Percentiles rank a stretch among this genome's conserved stretches.
phyloP scores from a whole-genome alignment of 2,329 filamentous ascomycete species.

The Immersiporthe knoxdaviesiana region DNA sequence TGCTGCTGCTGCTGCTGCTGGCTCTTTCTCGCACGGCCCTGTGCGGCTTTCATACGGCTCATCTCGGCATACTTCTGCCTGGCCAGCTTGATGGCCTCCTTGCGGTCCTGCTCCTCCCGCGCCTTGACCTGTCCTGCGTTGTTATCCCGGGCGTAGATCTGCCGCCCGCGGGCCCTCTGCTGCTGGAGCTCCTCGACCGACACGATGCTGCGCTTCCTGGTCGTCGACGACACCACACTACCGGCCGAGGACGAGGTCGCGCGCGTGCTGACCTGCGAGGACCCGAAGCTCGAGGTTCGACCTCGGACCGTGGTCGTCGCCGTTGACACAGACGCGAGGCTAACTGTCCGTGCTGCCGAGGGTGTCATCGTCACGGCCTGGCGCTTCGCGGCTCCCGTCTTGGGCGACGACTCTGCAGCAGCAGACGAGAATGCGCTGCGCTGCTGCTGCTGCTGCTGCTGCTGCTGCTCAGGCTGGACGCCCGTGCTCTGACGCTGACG shows the following conservation, averaged over 20 bases:
- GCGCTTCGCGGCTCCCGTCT: conserved; percentile 28
- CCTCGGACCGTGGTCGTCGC: conserved; percentile 32
- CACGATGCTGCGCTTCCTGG: conserved; percentile 50
- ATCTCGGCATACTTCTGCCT: conserved; percentile 65
- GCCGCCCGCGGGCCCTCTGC: conserved; percentile 56
- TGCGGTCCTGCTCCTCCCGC: conserved; percentile 57
- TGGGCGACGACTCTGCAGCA: conserved; percentile 19
- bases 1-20: too few relatives aligned
- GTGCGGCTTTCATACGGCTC: conserved; percentile 63
- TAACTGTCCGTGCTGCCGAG: conserved; percentile 21
- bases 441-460: conserved; percentile 2
- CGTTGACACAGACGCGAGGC: conserved; percentile 32
- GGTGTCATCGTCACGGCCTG: conserved; percentile 25
- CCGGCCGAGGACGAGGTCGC: conserved; percentile 51
- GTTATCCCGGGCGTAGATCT: conserved; percentile 59
- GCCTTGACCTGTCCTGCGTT: conserved; percentile 51
- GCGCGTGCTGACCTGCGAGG: conserved; percentile 39
- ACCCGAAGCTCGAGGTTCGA: conserved; percentile 37
- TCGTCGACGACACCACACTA: conserved; percentile 41
- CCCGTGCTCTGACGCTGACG: conserved; percentile 27
- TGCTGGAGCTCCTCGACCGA: conserved; percentile 55
- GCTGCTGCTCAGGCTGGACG: conserved; percentile 8
- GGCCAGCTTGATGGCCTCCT: conserved; percentile 56
- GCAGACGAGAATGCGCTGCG: conserved; percentile 7
- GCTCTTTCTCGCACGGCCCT: conserved; percentile 50